phyloP scores from a whole-genome alignment of 129 eudicot genomes.

The Flaveria robusta region DNA sequence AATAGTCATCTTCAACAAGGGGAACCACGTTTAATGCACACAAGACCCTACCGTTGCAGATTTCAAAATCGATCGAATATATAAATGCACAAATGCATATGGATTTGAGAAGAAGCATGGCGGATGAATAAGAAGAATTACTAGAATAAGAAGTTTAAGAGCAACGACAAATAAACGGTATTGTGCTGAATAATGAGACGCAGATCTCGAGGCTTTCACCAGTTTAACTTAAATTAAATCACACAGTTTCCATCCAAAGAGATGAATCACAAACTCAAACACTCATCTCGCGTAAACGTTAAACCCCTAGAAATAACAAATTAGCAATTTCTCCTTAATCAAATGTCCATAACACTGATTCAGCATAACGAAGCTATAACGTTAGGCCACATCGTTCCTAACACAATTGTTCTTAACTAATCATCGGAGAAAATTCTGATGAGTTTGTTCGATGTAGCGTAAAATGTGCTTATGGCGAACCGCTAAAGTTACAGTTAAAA shows the following conservation, averaged over 20 bases:
- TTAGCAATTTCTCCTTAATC: not conserved
- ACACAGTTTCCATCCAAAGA: not conserved
- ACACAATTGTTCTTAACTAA: not conserved
- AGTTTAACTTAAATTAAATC: not conserved
- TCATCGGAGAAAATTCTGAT: not conserved
- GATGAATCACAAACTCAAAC: conserved; percentile 3
- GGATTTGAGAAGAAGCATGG: conserved; percentile 31
- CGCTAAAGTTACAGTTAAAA: not conserved
- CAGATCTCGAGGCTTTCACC: conserved; percentile 32
- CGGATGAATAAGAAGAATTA: conserved; percentile 26
- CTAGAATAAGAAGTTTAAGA: conserved; percentile 17
- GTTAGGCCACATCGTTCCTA: not conserved
- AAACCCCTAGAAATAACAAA: not conserved
- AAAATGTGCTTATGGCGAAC: not conserved
- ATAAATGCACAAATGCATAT: conserved; percentile 25
- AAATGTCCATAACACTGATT: not conserved
- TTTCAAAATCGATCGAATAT: conserved; percentile 8
- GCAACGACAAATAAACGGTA: conserved; percentile 40
- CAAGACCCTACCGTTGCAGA: not conserved
- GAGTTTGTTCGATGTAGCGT: not conserved
- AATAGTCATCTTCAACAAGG: conserved; percentile 1
- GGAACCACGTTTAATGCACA: conserved; percentile 14
- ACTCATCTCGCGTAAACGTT: not conserved
- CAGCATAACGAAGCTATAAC: not conserved
- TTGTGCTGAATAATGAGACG: conserved; percentile 10